Conservation (phyloP, 192 early-diverging fungal species). For the Dimargaris cristalligena region DNA sequence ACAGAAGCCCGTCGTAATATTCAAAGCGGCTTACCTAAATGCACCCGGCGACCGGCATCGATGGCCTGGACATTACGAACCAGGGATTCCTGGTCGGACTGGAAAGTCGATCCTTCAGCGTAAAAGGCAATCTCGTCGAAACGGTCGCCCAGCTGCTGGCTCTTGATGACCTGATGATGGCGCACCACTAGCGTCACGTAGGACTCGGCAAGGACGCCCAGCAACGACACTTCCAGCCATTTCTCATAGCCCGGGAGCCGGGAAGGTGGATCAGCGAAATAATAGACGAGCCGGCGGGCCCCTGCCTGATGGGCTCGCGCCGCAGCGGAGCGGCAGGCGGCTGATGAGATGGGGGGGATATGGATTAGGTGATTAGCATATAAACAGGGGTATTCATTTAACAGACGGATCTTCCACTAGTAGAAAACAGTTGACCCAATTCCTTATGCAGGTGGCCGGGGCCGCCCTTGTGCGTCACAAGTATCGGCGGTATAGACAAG, state of each 20-base stretch:
- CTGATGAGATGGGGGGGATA: no score
- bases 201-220: conserved; percentile 50
- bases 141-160: conserved; percentile 11
- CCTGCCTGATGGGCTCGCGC: conserved; percentile 47
- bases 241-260: conserved; percentile 36
- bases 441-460: no score
- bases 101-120: conserved; percentile 16
- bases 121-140: conserved; percentile 25
- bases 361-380: no score
- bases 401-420: no score
- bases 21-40: conserved; percentile 39
- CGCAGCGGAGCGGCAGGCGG: conserved; percentile 49
- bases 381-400: no score
- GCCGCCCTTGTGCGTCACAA: no score
- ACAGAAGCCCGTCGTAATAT: no score
- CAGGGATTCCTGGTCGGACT: neutral
- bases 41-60: conserved; percentile 53
- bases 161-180: conserved; percentile 21
- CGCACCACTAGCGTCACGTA: conserved; percentile 71
- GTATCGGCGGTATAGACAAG: no score
- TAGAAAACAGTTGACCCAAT: no score
- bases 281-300: conserved; percentile 35
- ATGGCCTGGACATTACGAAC: conserved; percentile 27
- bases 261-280: conserved; percentile 37
- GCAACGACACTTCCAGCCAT: conserved; percentile 52